Percentiles rank a stretch among this genome's conserved stretches.
phyloP scores from a whole-genome alignment of 371 early-diverging fungal species.

The Mucor saturninus region DNA sequence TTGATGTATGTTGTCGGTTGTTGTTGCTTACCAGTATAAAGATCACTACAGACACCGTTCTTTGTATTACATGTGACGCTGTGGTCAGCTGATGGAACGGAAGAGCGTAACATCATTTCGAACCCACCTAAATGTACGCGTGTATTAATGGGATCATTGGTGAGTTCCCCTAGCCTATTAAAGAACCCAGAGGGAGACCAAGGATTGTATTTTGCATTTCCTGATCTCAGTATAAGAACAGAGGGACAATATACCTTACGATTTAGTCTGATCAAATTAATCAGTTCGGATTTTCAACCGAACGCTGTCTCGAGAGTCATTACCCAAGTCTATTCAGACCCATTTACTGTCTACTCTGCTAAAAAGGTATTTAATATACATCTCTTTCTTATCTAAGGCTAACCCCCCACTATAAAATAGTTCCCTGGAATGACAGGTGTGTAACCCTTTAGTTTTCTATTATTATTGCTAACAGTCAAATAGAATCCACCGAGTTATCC shows the following conservation, averaged over 20 bases:
- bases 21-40: constrained; percentile 9
- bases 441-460: not conserved
- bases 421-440: constrained; percentile 63
- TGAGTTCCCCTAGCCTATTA: constrained; percentile 77
- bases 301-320: constrained; percentile 62
- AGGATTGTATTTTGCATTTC: constrained; percentile 91
- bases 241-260: constrained; percentile 87
- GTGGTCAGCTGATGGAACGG: constrained; percentile 70
- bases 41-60: constrained; percentile 61
- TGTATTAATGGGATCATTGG: constrained; percentile 79
- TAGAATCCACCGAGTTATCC: constrained; percentile 86
- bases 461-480: not conserved
- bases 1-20: not conserved
- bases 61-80: constrained; percentile 79
- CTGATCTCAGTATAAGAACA: constrained; percentile 87
- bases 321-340: constrained; percentile 59
- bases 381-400: not conserved
- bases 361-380: constrained; percentile 41
- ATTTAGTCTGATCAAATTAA: constrained; percentile 62
- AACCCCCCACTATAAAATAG: constrained; percentile 11
- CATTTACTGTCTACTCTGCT: constrained; percentile 65
- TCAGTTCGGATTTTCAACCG: constrained; percentile 55
- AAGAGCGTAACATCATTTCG: constrained; percentile 61
- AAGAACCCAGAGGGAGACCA: constrained; percentile 74
- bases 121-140: constrained; percentile 68